Conservation (phyloP, 805 yeast species). For the Hanseniaspora singularis region DNA sequence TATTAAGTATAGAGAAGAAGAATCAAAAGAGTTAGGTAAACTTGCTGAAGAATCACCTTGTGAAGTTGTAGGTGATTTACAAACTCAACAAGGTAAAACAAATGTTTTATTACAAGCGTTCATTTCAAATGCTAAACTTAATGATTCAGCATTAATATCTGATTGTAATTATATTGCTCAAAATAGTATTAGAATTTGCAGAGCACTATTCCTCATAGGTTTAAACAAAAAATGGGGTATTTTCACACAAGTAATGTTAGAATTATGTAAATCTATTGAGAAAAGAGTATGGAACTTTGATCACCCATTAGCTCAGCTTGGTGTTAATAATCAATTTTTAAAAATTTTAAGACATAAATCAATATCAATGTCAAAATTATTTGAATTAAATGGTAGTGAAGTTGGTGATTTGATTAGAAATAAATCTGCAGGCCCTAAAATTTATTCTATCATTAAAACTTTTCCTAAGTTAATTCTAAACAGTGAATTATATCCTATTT, state of each 20-base stretch:
- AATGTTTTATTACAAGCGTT: conserved; percentile 79
- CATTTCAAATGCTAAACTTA: conserved; percentile 60
- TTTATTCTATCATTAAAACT: conserved; percentile 49
- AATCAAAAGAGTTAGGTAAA: conserved; percentile 54
- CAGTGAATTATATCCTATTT: conserved; percentile 79
- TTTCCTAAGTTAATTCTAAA: conserved; percentile 69
- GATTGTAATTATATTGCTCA: conserved; percentile 93
- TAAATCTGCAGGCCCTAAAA: conserved; percentile 50
- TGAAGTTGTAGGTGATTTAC: conserved; percentile 67
- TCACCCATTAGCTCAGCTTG: conserved; percentile 84
- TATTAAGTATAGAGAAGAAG: conserved; percentile 81
- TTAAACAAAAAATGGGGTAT: conserved; percentile 85
- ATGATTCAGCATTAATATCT: conserved; percentile 70
- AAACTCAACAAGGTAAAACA: conserved; percentile 72
- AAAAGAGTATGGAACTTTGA: conserved; percentile 76
- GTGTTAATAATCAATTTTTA: conserved; percentile 54
- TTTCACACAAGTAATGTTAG: conserved; percentile 59
- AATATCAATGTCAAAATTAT: conserved; percentile 56
- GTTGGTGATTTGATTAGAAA: conserved; percentile 87
- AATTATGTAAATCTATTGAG: conserved; percentile 79
- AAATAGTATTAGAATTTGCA: conserved; percentile 81
- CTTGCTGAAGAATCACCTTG: conserved; percentile 57
- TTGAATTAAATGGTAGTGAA: conserved; percentile 64
- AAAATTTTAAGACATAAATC: conserved; percentile 50
- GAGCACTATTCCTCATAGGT: conserved; percentile 81